Evolutionary conservation across 2,329 filamentous ascomycete genomes (phyloP).

Genomic region (Penicillium sp.): DNA sequence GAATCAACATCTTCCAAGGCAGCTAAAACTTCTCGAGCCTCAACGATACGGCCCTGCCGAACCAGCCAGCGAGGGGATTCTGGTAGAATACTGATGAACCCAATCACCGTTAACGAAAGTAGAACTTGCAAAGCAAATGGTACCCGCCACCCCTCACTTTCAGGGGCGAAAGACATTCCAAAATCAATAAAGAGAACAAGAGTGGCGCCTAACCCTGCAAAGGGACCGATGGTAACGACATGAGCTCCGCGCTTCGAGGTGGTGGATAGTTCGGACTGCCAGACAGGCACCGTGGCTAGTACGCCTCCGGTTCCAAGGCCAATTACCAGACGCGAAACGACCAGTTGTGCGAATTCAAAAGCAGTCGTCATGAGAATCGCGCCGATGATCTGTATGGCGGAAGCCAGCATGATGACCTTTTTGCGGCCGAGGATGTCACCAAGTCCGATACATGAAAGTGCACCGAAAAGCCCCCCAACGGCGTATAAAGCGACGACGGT

Average conservation of each 20-base stretch:
- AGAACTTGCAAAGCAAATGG: slow-evolving; percentile 13
- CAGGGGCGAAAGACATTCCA: slow-evolving; percentile 12
- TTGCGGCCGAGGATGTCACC: slow-evolving; percentile 15
- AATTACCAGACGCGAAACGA: slow-evolving; percentile 11
- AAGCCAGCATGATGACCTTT: slow-evolving; percentile 8
- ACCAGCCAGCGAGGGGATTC: slow-evolving; percentile 20
- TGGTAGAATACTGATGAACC: slow-evolving; percentile 8
- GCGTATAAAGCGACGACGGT: slow-evolving; percentile 16
- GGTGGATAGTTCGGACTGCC: slow-evolving; percentile 16
- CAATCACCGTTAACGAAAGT: slow-evolving; percentile 6
- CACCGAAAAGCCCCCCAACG: slow-evolving; percentile 12
- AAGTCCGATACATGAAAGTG: slow-evolving; percentile 11
- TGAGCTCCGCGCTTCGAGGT: slow-evolving; percentile 12
- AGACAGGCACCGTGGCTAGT: slow-evolving; percentile 13
- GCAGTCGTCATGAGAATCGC: slow-evolving; percentile 12
- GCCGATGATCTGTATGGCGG: slow-evolving; percentile 9
- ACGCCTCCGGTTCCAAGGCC: slow-evolving; percentile 12
- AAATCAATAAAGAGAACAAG: slow-evolving; percentile 13
- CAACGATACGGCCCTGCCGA: not conserved
- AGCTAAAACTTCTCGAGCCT: slow-evolving; percentile 11
- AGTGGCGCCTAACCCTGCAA: slow-evolving; percentile 4
- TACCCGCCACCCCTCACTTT: slow-evolving; percentile 14
- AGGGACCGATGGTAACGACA: slow-evolving; percentile 9
- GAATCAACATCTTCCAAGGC: slow-evolving; percentile 3
- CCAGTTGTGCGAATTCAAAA: slow-evolving; percentile 9